Evolutionary conservation across 139 green algal species (phyloP), one percentile per base, ranked within the genome.

Genomic region (Auxenochlorella pyrenoidosa): DNA sequence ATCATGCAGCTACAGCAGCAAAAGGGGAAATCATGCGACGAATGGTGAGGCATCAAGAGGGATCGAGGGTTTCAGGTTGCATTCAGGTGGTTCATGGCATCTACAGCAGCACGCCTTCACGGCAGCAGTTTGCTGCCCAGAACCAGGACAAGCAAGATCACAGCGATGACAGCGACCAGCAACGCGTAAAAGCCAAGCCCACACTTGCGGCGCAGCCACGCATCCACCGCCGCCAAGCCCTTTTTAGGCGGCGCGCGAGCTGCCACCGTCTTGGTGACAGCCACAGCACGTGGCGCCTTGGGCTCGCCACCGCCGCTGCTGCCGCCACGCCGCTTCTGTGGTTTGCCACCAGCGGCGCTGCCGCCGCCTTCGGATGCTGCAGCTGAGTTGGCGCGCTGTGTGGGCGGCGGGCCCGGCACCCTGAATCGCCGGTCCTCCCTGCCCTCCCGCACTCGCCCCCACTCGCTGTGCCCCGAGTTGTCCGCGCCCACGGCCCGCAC

Each of bases 381-480:
- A 40, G 84, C 47, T 28, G 58, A 30, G 38, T n/a, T 30, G 24
- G 26, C 73, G 3, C 41, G 47, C 47, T 87, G 47, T 1, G 71
- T 26, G 18, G 60, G 75, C 41, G 30, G 30, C 10, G 30, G 28
- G 0, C 68, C 82, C 1, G 87, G 92, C 82, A 89, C 41, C 4
- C 22, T 5, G 77, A 93, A 63, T 2, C 47, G 36, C 12, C n/a
- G 65, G 83, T 36, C 66, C 70, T 76, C n/a, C 70, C 19, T 73
- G 66, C 26, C 73, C 41, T 79, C 73, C 32, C 22, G 86, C 24
- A 82, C 47, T 19, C 86, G 83, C 92, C 93, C 94, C 54, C 94
- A 96, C 28, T 72, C 70, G 51, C 93, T 90, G 66, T 96, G 94
- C 0, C 94, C 94, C 3, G 92, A 83, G 30, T 91, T 91, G 36